Evolutionary conservation across 2,329 filamentous ascomycete species (phyloP).

Genomic region (Nothophaeocryptopus gaeumannii): DNA sequence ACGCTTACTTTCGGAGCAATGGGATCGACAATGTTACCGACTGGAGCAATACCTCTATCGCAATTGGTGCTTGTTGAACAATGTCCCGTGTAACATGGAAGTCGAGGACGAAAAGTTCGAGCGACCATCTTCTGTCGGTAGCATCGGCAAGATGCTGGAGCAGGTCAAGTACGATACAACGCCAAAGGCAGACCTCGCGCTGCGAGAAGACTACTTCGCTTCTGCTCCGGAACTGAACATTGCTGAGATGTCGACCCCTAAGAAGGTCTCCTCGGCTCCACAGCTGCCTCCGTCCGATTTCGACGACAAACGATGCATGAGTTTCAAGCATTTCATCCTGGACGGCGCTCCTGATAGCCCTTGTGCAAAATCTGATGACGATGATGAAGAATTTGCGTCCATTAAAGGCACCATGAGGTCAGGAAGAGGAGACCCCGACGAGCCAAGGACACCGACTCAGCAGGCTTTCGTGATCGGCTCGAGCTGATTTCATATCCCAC

Average conservation of each 20-base stretch:
- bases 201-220: slow-evolving; percentile 39
- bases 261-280: slow-evolving; percentile 4
- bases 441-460: slow-evolving; percentile 25
- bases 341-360: slow-evolving; percentile 15
- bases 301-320: slow-evolving; percentile 21
- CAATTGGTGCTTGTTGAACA: slow-evolving; percentile 46
- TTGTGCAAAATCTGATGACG: slow-evolving; percentile 1
- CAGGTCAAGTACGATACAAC: slow-evolving; percentile 47
- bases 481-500: background rate
- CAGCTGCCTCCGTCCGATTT: slow-evolving; percentile 8
- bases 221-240: slow-evolving; percentile 6
- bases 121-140: slow-evolving; percentile 38
- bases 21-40: slow-evolving; percentile 49
- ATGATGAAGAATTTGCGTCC: slow-evolving; percentile 2
- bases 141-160: slow-evolving; percentile 36
- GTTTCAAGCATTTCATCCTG: slow-evolving; percentile 31
- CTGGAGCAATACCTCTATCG: slow-evolving; percentile 47
- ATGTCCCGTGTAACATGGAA: slow-evolving; percentile 43
- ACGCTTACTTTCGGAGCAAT: slow-evolving; percentile 48
- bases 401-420: slow-evolving; percentile 15
- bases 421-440: slow-evolving; percentile 21
- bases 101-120: slow-evolving; percentile 49
- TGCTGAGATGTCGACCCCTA: slow-evolving; percentile 8
- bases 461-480: slow-evolving; percentile 7
- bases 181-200: slow-evolving; percentile 36